Evolutionary conservation across 805 yeast species (phyloP), one percentile per base, ranked within the genome.

Genomic region (Kodamaea sagamina): DNA sequence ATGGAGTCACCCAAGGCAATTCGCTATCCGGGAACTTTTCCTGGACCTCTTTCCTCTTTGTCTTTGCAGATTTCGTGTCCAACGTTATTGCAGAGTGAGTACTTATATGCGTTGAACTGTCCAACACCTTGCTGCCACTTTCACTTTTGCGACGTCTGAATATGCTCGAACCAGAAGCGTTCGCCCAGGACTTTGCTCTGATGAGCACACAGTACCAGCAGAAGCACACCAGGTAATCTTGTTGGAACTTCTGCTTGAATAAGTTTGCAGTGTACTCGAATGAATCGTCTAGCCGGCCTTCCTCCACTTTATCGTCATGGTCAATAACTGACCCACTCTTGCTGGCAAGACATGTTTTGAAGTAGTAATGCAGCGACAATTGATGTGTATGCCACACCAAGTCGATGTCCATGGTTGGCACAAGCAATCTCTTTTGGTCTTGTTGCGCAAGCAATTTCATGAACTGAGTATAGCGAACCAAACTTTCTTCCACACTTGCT

Each of bases 341-440:
- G 5, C 47, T 24, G 0, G 16, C 9, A 12, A 28, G 26, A 37
- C 55, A 49, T 15, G 46, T 47, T 8, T 17, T 19, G 28, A 52
- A 47, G 39, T 59, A 58, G 24, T 41, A 31, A 32, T 36, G 37
- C 42, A 47, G 41, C 7, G 49, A 29, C 13, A 60, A 47, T 32
- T 55, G 61, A 37, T 61, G 63, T 3, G 65, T 61, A 31, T 54
- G 62, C 65, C 65, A 59, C 3, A 58, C 32, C 36, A 61, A 46
- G 29, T 59, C 63, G 19, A 61, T 58, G 32, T 61, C 64, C 35
- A 61, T 45, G 4, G 63, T 58, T 0, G 65, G 64, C 1, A 58
- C 58, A 11, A 50, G 32, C 43, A 41, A 47, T 8, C 34, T 25
- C 10, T 28, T 32, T 2, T 22, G 27, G 26, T 42, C 46, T 18